These are phyloP conservation scores for Cyclotella cryptica DNA, from an alignment of 108 stramenopile species.

Conservation along the genomic window DNA sequence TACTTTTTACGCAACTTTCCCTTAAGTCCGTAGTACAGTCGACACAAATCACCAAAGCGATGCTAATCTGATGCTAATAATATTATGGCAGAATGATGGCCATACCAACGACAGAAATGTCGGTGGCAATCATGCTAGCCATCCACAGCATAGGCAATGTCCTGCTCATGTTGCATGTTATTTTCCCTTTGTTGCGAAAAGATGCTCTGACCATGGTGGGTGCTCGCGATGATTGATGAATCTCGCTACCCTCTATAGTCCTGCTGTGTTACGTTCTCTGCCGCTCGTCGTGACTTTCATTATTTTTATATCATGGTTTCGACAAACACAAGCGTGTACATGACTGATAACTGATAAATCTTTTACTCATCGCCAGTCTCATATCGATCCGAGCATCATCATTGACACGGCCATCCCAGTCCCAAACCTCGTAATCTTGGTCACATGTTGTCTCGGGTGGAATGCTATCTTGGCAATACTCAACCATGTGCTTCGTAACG, in stretches of 20 bases:
- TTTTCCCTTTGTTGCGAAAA: slow-evolving; percentile 28
- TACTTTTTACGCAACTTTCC: too few species aligned
- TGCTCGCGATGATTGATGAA: not conserved
- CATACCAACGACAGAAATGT: too few species aligned
- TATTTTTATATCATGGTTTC: too few species aligned
- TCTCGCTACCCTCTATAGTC: not conserved
- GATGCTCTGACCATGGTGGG: slow-evolving; percentile 36
- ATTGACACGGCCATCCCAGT: slow-evolving; percentile 30
- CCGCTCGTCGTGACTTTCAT: too few species aligned
- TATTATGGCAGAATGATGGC: too few species aligned
- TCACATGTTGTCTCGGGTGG: slow-evolving; percentile 20
- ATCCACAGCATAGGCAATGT: slow-evolving; percentile 37
- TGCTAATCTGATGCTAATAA: too few species aligned
- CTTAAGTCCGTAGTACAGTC: too few species aligned
- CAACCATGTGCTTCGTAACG: not conserved
- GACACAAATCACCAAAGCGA: too few species aligned
- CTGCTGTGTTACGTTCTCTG: not conserved
- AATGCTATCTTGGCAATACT: slow-evolving; percentile 3
- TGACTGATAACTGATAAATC: not conserved
- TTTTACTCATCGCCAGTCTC: slow-evolving; percentile 15
- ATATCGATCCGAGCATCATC: slow-evolving; percentile 40
- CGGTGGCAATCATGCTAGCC: slow-evolving; percentile 14
- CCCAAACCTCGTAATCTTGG: slow-evolving; percentile 5
- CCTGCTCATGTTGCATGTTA: not conserved
- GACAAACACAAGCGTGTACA: too few species aligned